These are phyloP conservation scores for Botrytis porri DNA, from an alignment of 2,329 filamentous ascomycete species.

Conservation along the genomic window DNA sequence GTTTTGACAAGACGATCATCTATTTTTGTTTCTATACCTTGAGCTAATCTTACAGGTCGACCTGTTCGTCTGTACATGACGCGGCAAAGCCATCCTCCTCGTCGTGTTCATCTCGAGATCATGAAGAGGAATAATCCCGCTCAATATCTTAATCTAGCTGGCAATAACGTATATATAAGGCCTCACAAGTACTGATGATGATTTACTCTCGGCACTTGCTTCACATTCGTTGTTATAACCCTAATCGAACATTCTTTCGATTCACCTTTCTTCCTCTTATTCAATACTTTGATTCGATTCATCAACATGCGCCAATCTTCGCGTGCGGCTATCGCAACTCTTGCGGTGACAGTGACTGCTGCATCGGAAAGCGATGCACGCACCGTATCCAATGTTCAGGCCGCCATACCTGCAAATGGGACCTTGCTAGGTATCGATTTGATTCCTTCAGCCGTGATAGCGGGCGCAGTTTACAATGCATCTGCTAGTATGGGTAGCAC, in stretches of 20 bases:
- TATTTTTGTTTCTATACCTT: not conserved
- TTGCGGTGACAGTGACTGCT: constrained; percentile 6
- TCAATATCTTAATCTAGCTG: not conserved
- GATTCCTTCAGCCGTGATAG: constrained; percentile 40
- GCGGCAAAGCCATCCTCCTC: not conserved
- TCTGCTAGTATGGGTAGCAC: constrained; percentile 28
- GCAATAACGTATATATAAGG: not conserved
- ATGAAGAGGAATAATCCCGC: not conserved
- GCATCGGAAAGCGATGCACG: not conserved
- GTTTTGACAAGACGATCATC: not conserved
- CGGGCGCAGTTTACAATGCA: constrained; percentile 39
- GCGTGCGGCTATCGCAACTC: constrained; percentile 22
- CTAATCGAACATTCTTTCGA: not conserved
- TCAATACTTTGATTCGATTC: not conserved
- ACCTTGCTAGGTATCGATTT: constrained; percentile 21
- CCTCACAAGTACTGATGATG: not conserved
- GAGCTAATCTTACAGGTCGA: not conserved
- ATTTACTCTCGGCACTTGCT: not conserved
- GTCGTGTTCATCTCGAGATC: not conserved
- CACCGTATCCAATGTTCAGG: not conserved
- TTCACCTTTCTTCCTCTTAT: not conserved
- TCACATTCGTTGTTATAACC: not conserved
- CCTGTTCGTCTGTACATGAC: not conserved
- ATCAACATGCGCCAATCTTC: not conserved
- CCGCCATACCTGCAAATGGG: constrained; percentile 1